These are phyloP conservation scores for Erysimum pusillum DNA, from an alignment of 441 rosid species.

Conservation along the genomic window DNA sequence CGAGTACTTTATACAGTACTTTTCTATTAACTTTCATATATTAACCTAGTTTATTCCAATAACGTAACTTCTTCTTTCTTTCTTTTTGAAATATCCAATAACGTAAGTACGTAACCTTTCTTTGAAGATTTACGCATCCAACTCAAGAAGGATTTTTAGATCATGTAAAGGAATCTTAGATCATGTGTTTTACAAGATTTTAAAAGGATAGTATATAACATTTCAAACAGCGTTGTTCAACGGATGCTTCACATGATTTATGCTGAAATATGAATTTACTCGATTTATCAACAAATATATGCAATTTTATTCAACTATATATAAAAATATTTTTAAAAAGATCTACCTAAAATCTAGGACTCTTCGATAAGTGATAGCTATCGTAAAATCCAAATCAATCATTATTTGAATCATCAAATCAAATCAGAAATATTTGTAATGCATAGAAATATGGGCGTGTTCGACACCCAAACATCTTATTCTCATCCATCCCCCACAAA, in stretches of 20 bases:
- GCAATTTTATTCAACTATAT: too few relatives aligned
- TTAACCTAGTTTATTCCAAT: too few relatives aligned
- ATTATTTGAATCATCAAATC: not conserved
- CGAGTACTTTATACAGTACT: not conserved
- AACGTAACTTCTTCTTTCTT: too few relatives aligned
- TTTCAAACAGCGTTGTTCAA: not conserved
- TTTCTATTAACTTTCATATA: too few relatives aligned
- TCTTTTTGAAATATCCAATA: too few relatives aligned
- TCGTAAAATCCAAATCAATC: not conserved
- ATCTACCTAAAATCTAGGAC: not conserved
- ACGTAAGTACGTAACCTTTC: too few relatives aligned
- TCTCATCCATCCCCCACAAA: slow-evolving; percentile 42
- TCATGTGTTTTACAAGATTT: too few relatives aligned
- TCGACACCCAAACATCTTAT: slow-evolving; percentile 30
- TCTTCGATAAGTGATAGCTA: not conserved
- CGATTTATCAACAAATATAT: not conserved
- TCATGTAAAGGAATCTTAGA: too few relatives aligned
- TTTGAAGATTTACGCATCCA: too few relatives aligned
- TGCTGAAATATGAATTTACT: not conserved
- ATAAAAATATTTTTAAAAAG: too few relatives aligned
- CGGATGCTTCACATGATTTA: not conserved
- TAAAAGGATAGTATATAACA: too few relatives aligned
- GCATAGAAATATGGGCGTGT: slow-evolving; percentile 12
- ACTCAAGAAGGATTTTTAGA: too few relatives aligned
- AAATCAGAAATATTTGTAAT: not conserved